Evolutionary conservation across 2,329 filamentous ascomycete genomes (phyloP), one percentile per base, ranked within the genome.

Genomic region (Parasarocladium wereldwijsianum): DNA sequence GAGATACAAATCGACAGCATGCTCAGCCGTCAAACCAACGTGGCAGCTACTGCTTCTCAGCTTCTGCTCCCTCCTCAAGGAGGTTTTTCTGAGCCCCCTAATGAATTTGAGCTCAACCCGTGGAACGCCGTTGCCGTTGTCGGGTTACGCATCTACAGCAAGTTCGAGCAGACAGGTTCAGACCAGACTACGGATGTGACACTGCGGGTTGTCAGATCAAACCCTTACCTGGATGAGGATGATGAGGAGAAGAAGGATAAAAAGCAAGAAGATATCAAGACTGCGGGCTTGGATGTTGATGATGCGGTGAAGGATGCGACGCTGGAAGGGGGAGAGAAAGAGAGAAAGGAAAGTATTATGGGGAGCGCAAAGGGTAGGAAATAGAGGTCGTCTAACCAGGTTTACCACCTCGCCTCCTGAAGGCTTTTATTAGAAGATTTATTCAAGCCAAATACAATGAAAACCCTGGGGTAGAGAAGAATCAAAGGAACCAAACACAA

Each of bases 91-190:
- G n/a, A n/a, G n/a, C n/a, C n/a, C 6, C 58, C 57, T 8, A 66
- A 69, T 37, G 66, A 71, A 33, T 64, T 64, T 28, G 61, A 68
- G 37, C 54, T 58, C 15, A 61, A 70, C 23, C 64, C 69, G 1
- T 77, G 72, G 71, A 76, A 76, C 42, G 71, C 71, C 4, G 61
- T 75, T n/a, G 64, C 58, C 3, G 64, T 74, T 8, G 60, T 76
- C 2, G 70, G 72, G 0, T 48, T 77, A 26, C 60, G 69, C n/a
- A 61, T 77, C 2, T 76, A 74, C 44, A 61, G 64, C 43, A 67
- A 66, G 40, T 55, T 51, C 1, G 38, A 44, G 0, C 46, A 44
- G 11, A 44, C 40, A 2, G 40, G 43, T 7, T 46, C 47, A n/a
- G 40, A 49, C 8, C 42, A 46, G 6, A 43, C 50, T 20, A 46